phyloP scores from a whole-genome alignment of 176 grass and related monocot genomes.

The Cymbopogon citratus region DNA sequence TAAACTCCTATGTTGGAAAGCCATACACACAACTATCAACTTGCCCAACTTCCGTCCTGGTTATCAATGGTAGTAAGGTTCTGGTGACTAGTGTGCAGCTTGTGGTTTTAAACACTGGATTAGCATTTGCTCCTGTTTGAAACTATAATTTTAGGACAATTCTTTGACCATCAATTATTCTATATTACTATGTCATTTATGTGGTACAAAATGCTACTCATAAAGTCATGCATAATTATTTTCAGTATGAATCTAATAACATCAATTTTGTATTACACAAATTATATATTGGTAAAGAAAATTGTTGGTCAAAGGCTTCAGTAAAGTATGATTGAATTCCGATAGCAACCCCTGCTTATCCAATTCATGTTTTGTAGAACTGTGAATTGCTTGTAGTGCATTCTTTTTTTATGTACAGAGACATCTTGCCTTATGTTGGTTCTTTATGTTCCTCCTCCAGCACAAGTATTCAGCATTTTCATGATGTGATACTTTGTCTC shows the following conservation, averaged over 20 bases:
- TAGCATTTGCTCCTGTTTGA: background rate
- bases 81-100: background rate
- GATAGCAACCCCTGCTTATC: background rate
- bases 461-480: background rate
- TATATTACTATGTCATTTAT: background rate
- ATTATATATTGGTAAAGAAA: background rate
- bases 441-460: background rate
- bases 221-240: background rate
- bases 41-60: background rate
- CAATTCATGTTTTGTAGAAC: background rate
- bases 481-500: background rate
- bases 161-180: background rate
- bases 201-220: background rate
- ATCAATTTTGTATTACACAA: background rate
- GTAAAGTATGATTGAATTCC: background rate
- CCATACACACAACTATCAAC: background rate
- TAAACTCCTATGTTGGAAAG: background rate
- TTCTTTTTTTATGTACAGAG: background rate
- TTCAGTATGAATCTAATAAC: background rate
- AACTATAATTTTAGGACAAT: background rate
- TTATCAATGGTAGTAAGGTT: background rate
- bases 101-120: background rate
- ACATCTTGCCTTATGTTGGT: background rate
- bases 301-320: background rate
- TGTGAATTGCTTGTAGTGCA: background rate